Evolutionary conservation across 805 yeast genomes (phyloP), one percentile per base, ranked within the genome.

Genomic region (Ogataea pini): DNA sequence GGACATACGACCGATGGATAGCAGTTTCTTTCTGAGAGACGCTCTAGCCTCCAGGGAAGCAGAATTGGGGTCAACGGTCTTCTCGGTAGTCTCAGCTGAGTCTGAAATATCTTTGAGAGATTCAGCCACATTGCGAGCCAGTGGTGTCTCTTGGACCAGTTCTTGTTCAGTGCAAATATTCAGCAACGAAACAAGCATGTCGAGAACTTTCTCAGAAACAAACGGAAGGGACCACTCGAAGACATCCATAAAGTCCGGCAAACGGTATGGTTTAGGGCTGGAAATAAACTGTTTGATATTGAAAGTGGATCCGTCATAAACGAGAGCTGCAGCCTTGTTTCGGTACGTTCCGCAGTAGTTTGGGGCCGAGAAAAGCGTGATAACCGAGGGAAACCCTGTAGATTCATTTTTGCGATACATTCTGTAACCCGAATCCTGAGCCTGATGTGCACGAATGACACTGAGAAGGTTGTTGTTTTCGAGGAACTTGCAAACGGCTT

Each of bases 181-280:
- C 64, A 92, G 76, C 33, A 92, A 85, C 0, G 96, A 81, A 16
- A 89, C 86, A 61, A 92, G 75, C 85, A 92, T 91, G 63, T 92
- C 98, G 10, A 96, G 83, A 49, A 91, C 87, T 63, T 92, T 92
- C 65, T 91, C 97, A 25, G 97, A 96, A 18, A 92, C 97, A 72
- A 92, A 92, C 4, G 98, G 99, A 52, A 92, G 71, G 1, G 96
- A 88, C 98, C 98, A 92, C 18, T 96, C 86, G 66, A 92, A 92
- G 4, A 90, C 96, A 67, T 92, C 97, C 97, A 90, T 92, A 59
- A 91, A 90, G 65, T 91, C 90, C 6, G 98, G 98, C 54, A 92
- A 75, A 90, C 95, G 91, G 71, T 91, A 92, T 1, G 99, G 98
- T 65, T 89, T 96, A 3, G 96, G 95, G 14, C 88, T 80, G 59